Evolutionary conservation across 2,329 filamentous ascomycete species (phyloP).

Genomic region (Penicillium polonicum): DNA sequence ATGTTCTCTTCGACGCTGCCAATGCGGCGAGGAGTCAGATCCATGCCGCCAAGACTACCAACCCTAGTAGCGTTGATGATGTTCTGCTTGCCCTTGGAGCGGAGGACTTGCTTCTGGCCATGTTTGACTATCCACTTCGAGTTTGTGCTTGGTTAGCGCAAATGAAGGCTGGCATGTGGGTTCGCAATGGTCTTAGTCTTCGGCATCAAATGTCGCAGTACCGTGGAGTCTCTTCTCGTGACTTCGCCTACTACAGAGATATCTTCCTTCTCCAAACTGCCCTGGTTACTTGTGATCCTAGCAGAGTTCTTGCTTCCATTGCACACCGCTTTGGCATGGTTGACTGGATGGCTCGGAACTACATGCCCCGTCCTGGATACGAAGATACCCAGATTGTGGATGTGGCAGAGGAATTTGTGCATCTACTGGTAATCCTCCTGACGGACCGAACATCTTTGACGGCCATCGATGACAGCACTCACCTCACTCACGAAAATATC

Average conservation of each 20-base stretch:
- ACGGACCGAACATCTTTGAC: conserved; percentile 79
- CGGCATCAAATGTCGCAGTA: conserved; percentile 95
- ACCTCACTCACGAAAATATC: conserved; percentile 67
- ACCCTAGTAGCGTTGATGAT: conserved; percentile 58
- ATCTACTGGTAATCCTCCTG: conserved; percentile 84
- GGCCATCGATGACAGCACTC: conserved; percentile 36
- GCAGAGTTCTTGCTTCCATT: conserved; percentile 80
- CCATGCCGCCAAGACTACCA: conserved; percentile 62
- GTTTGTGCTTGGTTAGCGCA: conserved; percentile 96
- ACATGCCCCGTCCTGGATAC: conserved; percentile 69
- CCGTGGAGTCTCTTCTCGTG: conserved; percentile 80
- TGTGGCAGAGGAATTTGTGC: conserved; percentile 92
- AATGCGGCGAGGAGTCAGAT: conserved; percentile 45
- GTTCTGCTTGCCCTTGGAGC: conserved; percentile 48
- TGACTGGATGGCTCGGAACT: conserved; percentile 81
- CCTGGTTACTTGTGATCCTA: conserved; percentile 79
- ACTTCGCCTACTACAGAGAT: conserved; percentile 91
- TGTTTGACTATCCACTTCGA: conserved; percentile 89
- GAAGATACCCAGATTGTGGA: conserved; percentile 89
- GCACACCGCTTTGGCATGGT: conserved; percentile 88
- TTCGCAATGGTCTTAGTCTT: conserved; percentile 92
- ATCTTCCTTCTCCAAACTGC: conserved; percentile 92
- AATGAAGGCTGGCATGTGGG: conserved; percentile 99
- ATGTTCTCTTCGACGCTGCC: conserved; percentile 69
- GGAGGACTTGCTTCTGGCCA: conserved; percentile 79